Conservation (phyloP, 1,139 yeast species). For the Geotrichum reessii region DNA sequence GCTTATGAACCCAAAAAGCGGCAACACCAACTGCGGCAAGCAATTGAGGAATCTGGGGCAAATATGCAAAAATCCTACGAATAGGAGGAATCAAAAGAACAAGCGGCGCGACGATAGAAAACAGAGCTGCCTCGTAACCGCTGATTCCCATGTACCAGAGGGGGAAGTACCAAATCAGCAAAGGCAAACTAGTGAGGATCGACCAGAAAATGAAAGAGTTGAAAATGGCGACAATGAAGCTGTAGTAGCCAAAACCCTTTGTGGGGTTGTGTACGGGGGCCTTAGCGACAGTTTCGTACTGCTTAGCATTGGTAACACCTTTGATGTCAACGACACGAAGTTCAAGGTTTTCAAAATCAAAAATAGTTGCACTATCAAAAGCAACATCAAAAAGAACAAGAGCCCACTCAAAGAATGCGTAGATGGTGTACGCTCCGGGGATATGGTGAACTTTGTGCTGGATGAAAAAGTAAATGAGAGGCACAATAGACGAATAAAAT, state of each 20-base stretch:
- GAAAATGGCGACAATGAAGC: conserved; percentile 30
- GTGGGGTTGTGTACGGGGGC: conserved; percentile 20
- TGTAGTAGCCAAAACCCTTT: conserved; percentile 29
- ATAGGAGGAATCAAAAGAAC: conserved; percentile 53
- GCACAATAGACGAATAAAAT: conserved; percentile 69
- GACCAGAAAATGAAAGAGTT: conserved; percentile 72
- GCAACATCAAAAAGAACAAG: conserved; percentile 74
- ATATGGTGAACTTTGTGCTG: conserved; percentile 84
- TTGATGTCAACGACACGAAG: conserved; percentile 41
- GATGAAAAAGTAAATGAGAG: conserved; percentile 81
- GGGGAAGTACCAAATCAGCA: conserved; percentile 95
- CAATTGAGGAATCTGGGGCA: conserved; percentile 48
- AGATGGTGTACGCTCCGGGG: conserved; percentile 92
- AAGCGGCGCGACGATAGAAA: conserved; percentile 54
- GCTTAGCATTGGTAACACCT: conserved; percentile 32
- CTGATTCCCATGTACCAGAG: conserved; percentile 97
- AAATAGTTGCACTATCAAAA: conserved; percentile 73
- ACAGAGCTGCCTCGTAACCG: conserved; percentile 77
- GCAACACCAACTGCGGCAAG: conserved; percentile 70
- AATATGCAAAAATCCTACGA: conserved; percentile 44
- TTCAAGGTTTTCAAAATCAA: conserved; percentile 59
- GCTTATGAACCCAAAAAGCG: conserved; percentile 60
- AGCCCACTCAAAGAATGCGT: conserved; percentile 94
- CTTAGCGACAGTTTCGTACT: conserved; percentile 14
- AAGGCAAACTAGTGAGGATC: conserved; percentile 66